These are phyloP conservation scores for Zopfia rhizophila DNA, from an alignment of 2,329 filamentous ascomycete genomes.

Conservation along the genomic window DNA sequence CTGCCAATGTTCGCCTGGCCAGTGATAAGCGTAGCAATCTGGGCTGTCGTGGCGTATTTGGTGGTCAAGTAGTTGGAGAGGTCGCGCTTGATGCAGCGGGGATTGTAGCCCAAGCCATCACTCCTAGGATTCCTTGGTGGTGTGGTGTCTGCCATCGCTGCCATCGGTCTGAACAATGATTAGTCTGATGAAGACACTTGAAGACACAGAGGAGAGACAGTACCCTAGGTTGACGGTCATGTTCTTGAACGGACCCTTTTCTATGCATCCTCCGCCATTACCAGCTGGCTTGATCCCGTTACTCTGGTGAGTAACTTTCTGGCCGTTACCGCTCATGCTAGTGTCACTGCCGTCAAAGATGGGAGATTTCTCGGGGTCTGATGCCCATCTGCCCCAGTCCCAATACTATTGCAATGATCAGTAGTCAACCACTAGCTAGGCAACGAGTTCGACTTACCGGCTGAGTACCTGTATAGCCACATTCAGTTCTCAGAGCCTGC, in stretches of 20 bases:
- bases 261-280: slow-evolving; percentile 66
- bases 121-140: slow-evolving; percentile 52
- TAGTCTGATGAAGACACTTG: slow-evolving; percentile 1
- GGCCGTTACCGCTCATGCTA: slow-evolving; percentile 60
- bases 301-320: slow-evolving; percentile 37
- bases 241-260: slow-evolving; percentile 61
- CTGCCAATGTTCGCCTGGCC: slow-evolving; percentile 39
- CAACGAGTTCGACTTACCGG: slow-evolving; percentile 40
- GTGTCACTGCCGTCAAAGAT: slow-evolving; percentile 68
- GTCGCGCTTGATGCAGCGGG: slow-evolving; percentile 54
- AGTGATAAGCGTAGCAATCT: slow-evolving; percentile 41
- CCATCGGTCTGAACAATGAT: slow-evolving; percentile 31
- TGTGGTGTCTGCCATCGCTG: slow-evolving; percentile 31
- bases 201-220: slow-evolving; percentile 6
- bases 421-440: slow-evolving; percentile 22
- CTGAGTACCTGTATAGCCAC: slow-evolving; percentile 56
- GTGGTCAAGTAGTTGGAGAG: slow-evolving; percentile 43
- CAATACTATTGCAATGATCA: slow-evolving; percentile 54
- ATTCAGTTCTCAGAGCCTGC: slow-evolving; percentile 54
- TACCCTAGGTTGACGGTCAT: slow-evolving; percentile 46
- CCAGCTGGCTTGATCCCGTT: slow-evolving; percentile 56
- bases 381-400: slow-evolving; percentile 63
- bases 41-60: slow-evolving; percentile 38
- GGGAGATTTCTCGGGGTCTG: slow-evolving; percentile 59
- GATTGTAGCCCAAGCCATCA: slow-evolving; percentile 48